phyloP scores from a whole-genome alignment of 129 eudicot species.

The Solidago caesia region DNA sequence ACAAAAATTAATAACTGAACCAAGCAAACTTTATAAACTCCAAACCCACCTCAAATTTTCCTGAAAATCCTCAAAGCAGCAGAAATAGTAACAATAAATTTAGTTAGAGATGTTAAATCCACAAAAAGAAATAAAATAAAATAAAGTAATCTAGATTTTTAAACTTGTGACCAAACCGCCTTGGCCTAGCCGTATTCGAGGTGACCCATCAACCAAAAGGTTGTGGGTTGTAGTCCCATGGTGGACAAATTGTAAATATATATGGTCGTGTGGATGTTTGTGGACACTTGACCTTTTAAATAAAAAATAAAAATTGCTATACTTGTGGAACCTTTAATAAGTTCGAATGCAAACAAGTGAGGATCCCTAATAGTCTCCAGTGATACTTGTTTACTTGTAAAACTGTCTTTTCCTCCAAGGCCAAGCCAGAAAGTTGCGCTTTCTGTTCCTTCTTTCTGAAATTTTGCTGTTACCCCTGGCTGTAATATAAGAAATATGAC shows the following conservation, averaged over 20 bases:
- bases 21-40: slow-evolving; percentile 6
- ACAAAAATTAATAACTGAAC: neutral
- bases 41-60: slow-evolving; percentile 85
- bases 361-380: slow-evolving; percentile 78
- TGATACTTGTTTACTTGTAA: slow-evolving; percentile 61
- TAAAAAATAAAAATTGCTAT: neutral
- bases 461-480: slow-evolving; percentile 79
- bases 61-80: slow-evolving; percentile 52
- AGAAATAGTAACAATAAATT: slow-evolving; percentile 33
- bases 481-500: slow-evolving; percentile 19
- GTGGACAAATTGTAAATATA: no score
- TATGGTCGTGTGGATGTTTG: no score
- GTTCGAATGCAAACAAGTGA: slow-evolving; percentile 70
- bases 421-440: slow-evolving; percentile 90
- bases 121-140: neutral
- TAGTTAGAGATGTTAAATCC: slow-evolving; percentile 39
- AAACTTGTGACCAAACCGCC: no score
- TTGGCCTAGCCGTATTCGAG: no score
- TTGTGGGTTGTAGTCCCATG: no score
- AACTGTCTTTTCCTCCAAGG: slow-evolving; percentile 86
- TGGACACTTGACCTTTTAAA: no score
- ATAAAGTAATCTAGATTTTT: no score
- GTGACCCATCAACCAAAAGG: no score
- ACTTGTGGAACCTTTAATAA: slow-evolving; percentile 47
- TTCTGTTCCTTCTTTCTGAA: slow-evolving; percentile 97